Evolutionary conservation across 352 stramenopile genomes (phyloP), one percentile per base, ranked within the genome.

Genomic region (Pythium coloratum): DNA sequence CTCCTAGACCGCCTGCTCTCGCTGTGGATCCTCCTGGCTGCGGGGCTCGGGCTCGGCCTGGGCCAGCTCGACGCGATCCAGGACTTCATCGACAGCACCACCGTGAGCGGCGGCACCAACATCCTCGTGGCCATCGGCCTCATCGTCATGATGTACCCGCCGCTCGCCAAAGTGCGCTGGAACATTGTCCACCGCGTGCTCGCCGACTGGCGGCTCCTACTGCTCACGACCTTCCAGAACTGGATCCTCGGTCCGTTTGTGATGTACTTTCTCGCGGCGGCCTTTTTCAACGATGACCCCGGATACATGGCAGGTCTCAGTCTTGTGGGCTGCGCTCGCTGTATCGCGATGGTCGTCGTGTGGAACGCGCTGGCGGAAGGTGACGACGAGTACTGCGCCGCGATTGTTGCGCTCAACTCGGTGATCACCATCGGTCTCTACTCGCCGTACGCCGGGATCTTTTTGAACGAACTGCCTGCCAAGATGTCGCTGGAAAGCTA

Each of bases 271-370:
- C 64, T 87, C 28, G 67, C 76, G 12, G 70, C 72, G 0, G 72
- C 54, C 9, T 86, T 86, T 70, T 88, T 86, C 74, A 70, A 75
- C 51, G 42, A 75, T 34, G 63, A 84, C 32, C 12, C 66, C 16
- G 72, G 79, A n/a, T 91, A 85, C 72, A 73, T 91, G 50, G 71
- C 80, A 0, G 85, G 85, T 7, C 84, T 90, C 51, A 85, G 78
- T 40, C 73, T 92, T 59, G 77, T 93, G 12, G 85, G 85, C 7
- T 89, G 81, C 54, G 70, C 81, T 49, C 76, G 83, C 8, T 93
- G 81, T 64, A 93, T 90, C 47, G 83, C 78, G 14, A 93, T 93
- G 85, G 85, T 92, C 61, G 87, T 93, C 72, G 86, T 93, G 61
- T 94, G 83, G 85, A 89, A 84, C 63, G 67, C 66, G 20, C 67